phyloP scores from a whole-genome alignment of 1,284 basidiomycete species.

The Pholiota adiposa region DNA sequence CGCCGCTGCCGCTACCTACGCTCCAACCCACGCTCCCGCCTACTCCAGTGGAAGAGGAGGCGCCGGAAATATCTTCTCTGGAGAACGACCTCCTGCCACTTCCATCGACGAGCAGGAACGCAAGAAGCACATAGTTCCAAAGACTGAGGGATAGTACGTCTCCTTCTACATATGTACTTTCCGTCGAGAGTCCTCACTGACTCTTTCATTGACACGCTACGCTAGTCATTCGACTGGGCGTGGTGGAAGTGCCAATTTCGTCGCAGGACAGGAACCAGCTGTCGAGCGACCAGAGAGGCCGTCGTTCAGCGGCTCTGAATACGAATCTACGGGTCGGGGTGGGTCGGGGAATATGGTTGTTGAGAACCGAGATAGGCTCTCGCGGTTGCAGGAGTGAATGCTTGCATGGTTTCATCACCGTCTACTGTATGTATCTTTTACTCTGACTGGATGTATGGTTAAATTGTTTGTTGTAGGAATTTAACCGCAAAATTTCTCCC shows the following conservation, averaged over 20 bases:
- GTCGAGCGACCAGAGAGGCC: slow-evolving; percentile 43
- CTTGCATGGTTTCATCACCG: too few species aligned
- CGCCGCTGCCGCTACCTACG: slow-evolving; percentile 12
- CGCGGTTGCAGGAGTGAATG: slow-evolving; percentile 1
- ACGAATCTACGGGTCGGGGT: slow-evolving; percentile 66
- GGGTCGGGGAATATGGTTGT: slow-evolving; percentile 70
- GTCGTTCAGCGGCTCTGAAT: slow-evolving; percentile 16
- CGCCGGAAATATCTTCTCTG: slow-evolving; percentile 59
- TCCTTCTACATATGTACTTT: background rate
- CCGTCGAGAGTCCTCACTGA: background rate
- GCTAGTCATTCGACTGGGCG: slow-evolving; percentile 70
- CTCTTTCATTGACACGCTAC: background rate
- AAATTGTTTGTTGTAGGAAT: too few species aligned
- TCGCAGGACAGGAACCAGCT: slow-evolving; percentile 40
- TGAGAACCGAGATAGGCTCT: slow-evolving; percentile 3
- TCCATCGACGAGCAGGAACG: slow-evolving; percentile 50
- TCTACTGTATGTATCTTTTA: too few species aligned
- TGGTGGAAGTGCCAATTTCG: slow-evolving; percentile 69
- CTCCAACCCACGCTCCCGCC: slow-evolving; percentile 7
- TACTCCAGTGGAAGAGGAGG: slow-evolving; percentile 72
- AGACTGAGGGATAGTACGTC: slow-evolving; percentile 46
- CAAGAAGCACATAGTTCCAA: slow-evolving; percentile 29
- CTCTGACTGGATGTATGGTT: too few species aligned
- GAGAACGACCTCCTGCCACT: slow-evolving; percentile 32
- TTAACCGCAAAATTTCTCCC: too few species aligned